Evolutionary conservation across 2,329 filamentous ascomycete genomes (phyloP).

Genomic region (Alternaria rosae): DNA sequence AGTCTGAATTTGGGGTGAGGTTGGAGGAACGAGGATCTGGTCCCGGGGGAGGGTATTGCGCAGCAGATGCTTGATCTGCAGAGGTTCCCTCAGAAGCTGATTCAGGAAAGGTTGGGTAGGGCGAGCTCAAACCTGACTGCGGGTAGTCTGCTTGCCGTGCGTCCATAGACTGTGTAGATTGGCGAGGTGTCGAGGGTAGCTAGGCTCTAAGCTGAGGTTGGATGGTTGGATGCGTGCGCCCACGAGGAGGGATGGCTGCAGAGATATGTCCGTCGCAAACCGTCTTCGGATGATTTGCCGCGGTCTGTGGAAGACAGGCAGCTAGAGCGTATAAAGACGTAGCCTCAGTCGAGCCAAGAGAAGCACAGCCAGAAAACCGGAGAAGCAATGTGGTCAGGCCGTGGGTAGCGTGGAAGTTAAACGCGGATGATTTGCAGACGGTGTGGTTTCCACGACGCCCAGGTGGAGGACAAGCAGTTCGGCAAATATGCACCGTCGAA

Average conservation of each 20-base stretch:
- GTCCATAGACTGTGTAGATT: slow-evolving; percentile 60
- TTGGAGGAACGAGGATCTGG: slow-evolving; percentile 78
- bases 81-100: slow-evolving; percentile 81
- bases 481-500: slow-evolving; percentile 50
- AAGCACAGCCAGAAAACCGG: slow-evolving; percentile 48
- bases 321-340: slow-evolving; percentile 31
- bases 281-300: slow-evolving; percentile 49
- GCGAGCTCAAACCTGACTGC: slow-evolving; percentile 64
- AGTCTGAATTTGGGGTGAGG: slow-evolving; percentile 89
- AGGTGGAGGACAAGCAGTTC: slow-evolving; percentile 49
- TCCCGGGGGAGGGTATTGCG: slow-evolving; percentile 79
- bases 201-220: slow-evolving; percentile 50
- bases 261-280: slow-evolving; percentile 57
- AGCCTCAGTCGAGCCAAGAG: slow-evolving; percentile 40
- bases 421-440: slow-evolving; percentile 59
- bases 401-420: slow-evolving; percentile 55
- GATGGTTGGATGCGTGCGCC: slow-evolving; percentile 41
- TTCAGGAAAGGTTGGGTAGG: slow-evolving; percentile 62
- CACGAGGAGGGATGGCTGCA: slow-evolving; percentile 54
- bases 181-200: slow-evolving; percentile 39
- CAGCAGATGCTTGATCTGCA: slow-evolving; percentile 93
- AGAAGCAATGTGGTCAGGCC: slow-evolving; percentile 46
- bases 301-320: slow-evolving; percentile 41
- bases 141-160: slow-evolving; percentile 61
- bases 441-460: slow-evolving; percentile 47